Evolutionary conservation across 2,329 filamentous ascomycete genomes (phyloP), one percentile per base, ranked within the genome.

Genomic region (Calonectria honghensis): DNA sequence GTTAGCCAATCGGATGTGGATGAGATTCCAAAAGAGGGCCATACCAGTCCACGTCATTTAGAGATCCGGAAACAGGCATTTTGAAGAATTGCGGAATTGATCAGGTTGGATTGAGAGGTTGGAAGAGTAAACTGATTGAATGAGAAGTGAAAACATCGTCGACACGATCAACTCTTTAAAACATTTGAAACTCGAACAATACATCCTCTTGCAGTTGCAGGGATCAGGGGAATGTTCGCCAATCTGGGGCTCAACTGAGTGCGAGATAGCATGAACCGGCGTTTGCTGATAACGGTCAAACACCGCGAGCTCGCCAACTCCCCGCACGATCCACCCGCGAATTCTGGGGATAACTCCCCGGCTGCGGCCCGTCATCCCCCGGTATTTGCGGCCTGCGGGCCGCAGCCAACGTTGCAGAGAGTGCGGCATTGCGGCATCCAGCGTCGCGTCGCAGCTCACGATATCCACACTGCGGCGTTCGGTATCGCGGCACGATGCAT

Each of bases 21-120:
- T 6, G 20, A 3, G 14, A 14, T n/a, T 48, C 7, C 6, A 24
- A 39, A n/a, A 32, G 9, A 6, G 20, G 31, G 10, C 2, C 61
- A 24, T 50, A 65, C 61, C 61, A 65, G 41, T 65, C 61, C 61
- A 65, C 61, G 20, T 65, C 29, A 65, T 65, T 65, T 29, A 65
- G 14, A 24, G 61, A 65, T 32, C 61, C 61, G n/a, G 61, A 65
- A 13, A 65, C 61, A 32, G 61, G 41, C 61, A 65, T 65, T 65
- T 50, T 65, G n/a, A 10, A 31, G 29, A 20, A 35, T 13, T 57
- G 4, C 6, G 5, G 1, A 31, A 37, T 29, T 27, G 32, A n/a
- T 41, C 6, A n/a, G 24, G n/a, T 32, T 20, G 13, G 24, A 63
- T 63, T 41, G 35, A 27, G 10, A 24, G 4, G 7, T 20, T 13